phyloP scores from a whole-genome alignment of 2,329 filamentous ascomycete species.

The Phoma sp. region DNA sequence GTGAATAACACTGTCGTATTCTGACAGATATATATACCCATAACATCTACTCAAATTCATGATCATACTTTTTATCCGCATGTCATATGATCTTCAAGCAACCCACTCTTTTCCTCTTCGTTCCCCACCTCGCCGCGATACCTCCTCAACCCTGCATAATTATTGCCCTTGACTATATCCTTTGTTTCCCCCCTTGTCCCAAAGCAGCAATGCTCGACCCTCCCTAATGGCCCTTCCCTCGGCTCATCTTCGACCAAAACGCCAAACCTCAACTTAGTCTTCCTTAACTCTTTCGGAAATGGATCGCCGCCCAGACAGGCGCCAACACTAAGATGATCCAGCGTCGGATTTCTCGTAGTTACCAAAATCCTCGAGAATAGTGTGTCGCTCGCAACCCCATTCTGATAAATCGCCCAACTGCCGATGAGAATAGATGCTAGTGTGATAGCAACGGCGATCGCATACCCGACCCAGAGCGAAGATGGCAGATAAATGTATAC shows the following conservation, averaged over 20 bases:
- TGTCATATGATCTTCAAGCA: constrained; percentile 2
- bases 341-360: constrained; percentile 49
- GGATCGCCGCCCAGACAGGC: constrained; percentile 52
- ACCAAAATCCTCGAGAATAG: constrained; percentile 48
- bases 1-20: neutral
- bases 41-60: constrained; percentile 1
- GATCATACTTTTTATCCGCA: neutral
- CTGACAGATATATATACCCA: neutral
- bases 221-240: constrained; percentile 39
- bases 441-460: constrained; percentile 40
- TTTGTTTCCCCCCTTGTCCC: constrained; percentile 48
- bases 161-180: constrained; percentile 47
- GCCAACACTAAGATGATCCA: constrained; percentile 49
- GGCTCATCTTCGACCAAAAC: constrained; percentile 48
- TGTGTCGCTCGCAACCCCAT: constrained; percentile 48
- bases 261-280: constrained; percentile 50
- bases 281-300: constrained; percentile 48
- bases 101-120: constrained; percentile 3
- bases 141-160: constrained; percentile 45
- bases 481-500: constrained; percentile 42
- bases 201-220: constrained; percentile 51
- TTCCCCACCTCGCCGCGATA: neutral
- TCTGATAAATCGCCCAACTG: constrained; percentile 43
- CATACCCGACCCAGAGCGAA: constrained; percentile 48
- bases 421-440: constrained; percentile 42